These are phyloP conservation scores for Boletus rubroflammeus DNA, from an alignment of 768 basidiomycete genomes.

Conservation along the genomic window DNA sequence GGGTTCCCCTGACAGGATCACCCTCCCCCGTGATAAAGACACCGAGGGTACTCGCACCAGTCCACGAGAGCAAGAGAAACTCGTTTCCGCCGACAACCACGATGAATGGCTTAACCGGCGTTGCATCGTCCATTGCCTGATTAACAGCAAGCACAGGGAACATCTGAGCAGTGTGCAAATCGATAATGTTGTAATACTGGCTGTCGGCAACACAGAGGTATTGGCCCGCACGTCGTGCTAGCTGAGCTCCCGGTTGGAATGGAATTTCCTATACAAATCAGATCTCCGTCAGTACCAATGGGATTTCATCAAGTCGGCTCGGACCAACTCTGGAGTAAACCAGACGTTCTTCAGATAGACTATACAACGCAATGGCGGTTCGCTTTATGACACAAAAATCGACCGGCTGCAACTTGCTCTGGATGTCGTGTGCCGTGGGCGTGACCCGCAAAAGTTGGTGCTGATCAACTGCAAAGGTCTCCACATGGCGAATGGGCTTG, in stretches of 20 bases:
- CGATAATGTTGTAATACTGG: slow-evolving; percentile 71
- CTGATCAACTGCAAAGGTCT: slow-evolving; percentile 81
- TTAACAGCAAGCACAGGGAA: slow-evolving; percentile 76
- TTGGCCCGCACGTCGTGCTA: slow-evolving; percentile 60
- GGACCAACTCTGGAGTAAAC: slow-evolving; percentile 53
- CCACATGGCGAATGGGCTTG: slow-evolving; percentile 77
- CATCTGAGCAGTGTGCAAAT: slow-evolving; percentile 67
- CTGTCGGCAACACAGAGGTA: slow-evolving; percentile 73
- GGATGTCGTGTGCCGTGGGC: slow-evolving; percentile 38
- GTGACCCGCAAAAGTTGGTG: slow-evolving; percentile 54
- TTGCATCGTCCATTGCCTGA: slow-evolving; percentile 50
- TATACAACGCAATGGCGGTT: slow-evolving; percentile 57
- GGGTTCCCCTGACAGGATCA: slow-evolving; percentile 85
- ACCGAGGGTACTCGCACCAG: slow-evolving; percentile 75
- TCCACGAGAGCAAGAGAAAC: slow-evolving; percentile 85
- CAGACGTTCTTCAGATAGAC: slow-evolving; percentile 58
- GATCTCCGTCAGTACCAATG: neutral
- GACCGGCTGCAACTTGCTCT: slow-evolving; percentile 46
- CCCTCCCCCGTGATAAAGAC: slow-evolving; percentile 82
- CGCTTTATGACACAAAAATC: slow-evolving; percentile 76
- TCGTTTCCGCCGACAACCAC: slow-evolving; percentile 73
- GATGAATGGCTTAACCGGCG: slow-evolving; percentile 62
- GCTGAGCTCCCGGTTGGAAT: slow-evolving; percentile 50
- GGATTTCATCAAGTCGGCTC: neutral
- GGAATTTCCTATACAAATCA: slow-evolving; percentile 59